Evolutionary conservation across 108 stramenopile species (phyloP).

Genomic region (Cyclotella choctawhatcheeana): DNA sequence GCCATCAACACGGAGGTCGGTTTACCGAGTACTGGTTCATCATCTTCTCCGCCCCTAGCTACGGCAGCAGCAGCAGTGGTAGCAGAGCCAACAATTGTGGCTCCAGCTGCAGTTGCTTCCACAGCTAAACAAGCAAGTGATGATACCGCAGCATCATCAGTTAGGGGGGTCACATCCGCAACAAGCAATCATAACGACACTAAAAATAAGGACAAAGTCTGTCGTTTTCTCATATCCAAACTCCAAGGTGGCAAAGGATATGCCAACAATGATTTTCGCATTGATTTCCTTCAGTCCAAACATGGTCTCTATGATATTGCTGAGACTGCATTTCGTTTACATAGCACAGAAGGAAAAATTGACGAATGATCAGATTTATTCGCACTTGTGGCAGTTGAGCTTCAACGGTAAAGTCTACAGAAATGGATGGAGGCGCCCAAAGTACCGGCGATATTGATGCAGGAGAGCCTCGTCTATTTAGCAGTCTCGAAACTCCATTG

Average conservation of each 20-base stretch:
- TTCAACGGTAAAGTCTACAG: slow-evolving; percentile 6
- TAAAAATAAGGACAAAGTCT: slow-evolving; percentile 1
- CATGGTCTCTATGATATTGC: slow-evolving; percentile 27
- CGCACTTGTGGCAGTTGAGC: slow-evolving; percentile 8
- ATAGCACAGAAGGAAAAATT: not conserved
- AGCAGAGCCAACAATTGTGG: no score
- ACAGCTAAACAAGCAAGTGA: no score
- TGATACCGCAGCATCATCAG: no score
- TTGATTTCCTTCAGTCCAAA: slow-evolving; percentile 15
- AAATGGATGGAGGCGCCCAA: slow-evolving; percentile 21
- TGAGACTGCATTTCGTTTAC: not conserved
- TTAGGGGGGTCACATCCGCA: no score
- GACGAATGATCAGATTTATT: slow-evolving; percentile 1
- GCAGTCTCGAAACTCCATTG: not conserved
- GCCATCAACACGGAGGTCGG: no score
- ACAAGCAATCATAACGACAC: not conserved
- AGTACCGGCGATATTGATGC: slow-evolving; percentile 1
- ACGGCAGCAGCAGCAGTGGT: no score
- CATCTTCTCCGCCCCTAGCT: no score
- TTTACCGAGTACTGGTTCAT: no score
- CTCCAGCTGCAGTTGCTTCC: no score
- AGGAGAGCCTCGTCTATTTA: slow-evolving; percentile 18
- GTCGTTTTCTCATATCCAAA: slow-evolving; percentile 17
- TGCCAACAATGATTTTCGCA: slow-evolving; percentile 12
- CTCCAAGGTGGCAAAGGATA: slow-evolving; percentile 17